A percentile compares a stretch with the other conserved stretches of the same genome.
phyloP scores from a whole-genome alignment of 176 grass and related monocot species.

The Raddia distichophylla region DNA sequence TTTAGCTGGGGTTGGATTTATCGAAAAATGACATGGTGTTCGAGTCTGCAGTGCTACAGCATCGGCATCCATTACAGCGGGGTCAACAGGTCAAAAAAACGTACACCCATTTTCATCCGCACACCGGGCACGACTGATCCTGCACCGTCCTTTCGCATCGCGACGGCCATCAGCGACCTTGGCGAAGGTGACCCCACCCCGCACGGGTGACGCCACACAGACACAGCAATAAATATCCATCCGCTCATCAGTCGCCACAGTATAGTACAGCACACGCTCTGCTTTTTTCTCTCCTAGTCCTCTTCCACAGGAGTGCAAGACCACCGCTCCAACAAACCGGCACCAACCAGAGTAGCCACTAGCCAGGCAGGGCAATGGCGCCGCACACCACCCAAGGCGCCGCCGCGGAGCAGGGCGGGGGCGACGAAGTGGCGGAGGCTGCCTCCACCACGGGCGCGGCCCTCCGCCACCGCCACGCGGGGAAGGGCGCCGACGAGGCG shows the following conservation, averaged over 20 bases:
- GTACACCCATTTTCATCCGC: background rate
- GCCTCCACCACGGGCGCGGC: background rate
- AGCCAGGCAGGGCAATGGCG: constrained; percentile 15
- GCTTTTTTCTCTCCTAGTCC: constrained; percentile 2
- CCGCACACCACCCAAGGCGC: constrained; percentile 20
- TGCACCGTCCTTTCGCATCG: background rate
- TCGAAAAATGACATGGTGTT: too few relatives aligned
- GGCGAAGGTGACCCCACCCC: background rate
- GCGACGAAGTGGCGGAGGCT: constrained; percentile 43
- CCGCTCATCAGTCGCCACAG: background rate
- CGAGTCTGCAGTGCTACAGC: too few relatives aligned
- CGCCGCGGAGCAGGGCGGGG: background rate
- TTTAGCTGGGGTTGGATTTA: too few relatives aligned
- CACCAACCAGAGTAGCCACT: background rate
- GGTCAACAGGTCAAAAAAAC: background rate
- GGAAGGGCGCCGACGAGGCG: constrained; percentile 20
- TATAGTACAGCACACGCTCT: background rate
- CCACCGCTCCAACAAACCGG: background rate
- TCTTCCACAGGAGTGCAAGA: background rate
- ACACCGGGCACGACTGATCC: background rate
- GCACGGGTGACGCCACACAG: background rate
- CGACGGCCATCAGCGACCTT: background rate
- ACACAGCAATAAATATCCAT: constrained; percentile 33
- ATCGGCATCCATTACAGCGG: too few relatives aligned
- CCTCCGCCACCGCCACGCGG: constrained; percentile 52